Evolutionary conservation across 805 yeast genomes (phyloP), one percentile per base, ranked within the genome.

Genomic region (Saccharomycopsis fodiens): DNA sequence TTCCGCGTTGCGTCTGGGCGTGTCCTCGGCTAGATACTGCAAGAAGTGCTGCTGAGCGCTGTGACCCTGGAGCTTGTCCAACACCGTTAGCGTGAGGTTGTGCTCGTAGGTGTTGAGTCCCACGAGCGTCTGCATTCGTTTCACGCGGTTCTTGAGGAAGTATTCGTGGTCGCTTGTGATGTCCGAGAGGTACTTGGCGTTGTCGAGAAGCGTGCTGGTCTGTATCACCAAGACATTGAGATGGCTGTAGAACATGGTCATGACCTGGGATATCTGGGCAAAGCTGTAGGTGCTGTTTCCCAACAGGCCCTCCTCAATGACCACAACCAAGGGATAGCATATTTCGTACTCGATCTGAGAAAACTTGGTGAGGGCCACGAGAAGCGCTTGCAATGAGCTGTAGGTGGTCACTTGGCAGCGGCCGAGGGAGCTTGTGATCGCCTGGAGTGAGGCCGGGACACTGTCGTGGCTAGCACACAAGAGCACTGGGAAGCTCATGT

Each of bases 101-200:
- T 56, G 41, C 4, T 54, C 38, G 10, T 52, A 46, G 43, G 55
- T 55, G 39, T 62, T 59, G 12, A 67, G 54, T 2, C 73, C 74
- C 2, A 62, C 59, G 74, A 74, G 70, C 0, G 70, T 56, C 48
- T 66, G 58, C 51, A 70, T 62, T 51, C 75, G 54, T 6, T 54
- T 44, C 23, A 65, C 48, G 46, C 74, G 53, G 49, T 59, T 57
- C 37, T 54, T 54, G 23, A 60, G 31, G 16, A 53, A 47, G 19
- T 29, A 43, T 3, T 43, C 30, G 19, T 36, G 21, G 36, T 20
- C 36, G 12, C 30, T 10, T 4, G 27, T 10, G 25, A 30, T 38
- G 20, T 43, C 42, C 13, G 12, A 5, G 5, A 32, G 19, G 12
- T 32, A 32, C 17, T 32, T 6, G 29, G 22, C 19, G 6, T n/a